Base-by-base conservation (phyloP, 352 stramenopile species). In the Pythium aristosporum region DNA sequence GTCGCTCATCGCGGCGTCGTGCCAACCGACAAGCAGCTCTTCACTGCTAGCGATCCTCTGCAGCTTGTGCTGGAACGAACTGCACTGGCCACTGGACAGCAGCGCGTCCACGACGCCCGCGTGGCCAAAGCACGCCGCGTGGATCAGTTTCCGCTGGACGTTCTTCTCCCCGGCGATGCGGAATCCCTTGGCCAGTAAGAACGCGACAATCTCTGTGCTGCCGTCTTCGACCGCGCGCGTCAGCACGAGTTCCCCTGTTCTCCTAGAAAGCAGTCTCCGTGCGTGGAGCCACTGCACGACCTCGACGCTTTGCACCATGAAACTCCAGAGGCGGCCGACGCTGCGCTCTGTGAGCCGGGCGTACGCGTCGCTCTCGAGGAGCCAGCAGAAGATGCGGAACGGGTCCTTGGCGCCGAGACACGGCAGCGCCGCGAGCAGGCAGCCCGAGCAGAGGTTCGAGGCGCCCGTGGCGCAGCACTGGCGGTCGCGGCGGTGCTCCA, bases 371-470 rank as follows among this genome's bases (percentile, higher is more conserved):
- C 37, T 28, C 37, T 37, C 15, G 0, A 61, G 21, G 20, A 59
- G 52, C 53, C 53, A 61, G 23, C 3, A 21, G 21, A 51, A 48
- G 28, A 61, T 50, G 37, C 53, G 39, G 41, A 43, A 41, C 28
- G 53, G 53, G 25, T 61, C 53, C 20, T n/a, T 34, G 23, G 39
- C 25, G 6, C 53, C 37, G 18, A 61, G 25, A 28, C 16, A 43
- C 3, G 25, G 39, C 15, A 61, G 53, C 16, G 53, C 53, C n/a
- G 41, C 23, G 11, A 43, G 15, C 23, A 61, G 43, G 41, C 53
- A 51, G 5, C 9, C 28, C 6, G 7, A 9, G 23, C 53, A 61
- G 13, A 61, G 16, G 10, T 61, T 52, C 15, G 16, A 12, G 5
- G 13, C 16, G 13, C 39, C 39, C 3, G 53, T 1, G 6, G 53